Percentiles rank a stretch among this genome's conserved stretches.
Evolutionary conservation across 2,329 filamentous ascomycete genomes (phyloP).

Genomic region (Harringtonia aguacate): DNA sequence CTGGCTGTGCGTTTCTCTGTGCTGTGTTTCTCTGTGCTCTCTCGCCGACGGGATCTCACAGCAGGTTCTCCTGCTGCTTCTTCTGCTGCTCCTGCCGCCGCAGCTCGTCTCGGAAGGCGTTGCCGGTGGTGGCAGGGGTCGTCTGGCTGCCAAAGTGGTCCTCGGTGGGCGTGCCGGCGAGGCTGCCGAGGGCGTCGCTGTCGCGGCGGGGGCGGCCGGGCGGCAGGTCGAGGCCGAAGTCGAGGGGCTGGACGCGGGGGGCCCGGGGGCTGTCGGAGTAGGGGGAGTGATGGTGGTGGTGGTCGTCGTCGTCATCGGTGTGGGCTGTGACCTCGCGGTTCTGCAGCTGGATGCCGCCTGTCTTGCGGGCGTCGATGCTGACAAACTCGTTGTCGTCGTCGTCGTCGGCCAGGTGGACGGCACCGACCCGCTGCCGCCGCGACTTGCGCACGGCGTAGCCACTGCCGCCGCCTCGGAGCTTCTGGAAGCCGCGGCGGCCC

Average conservation of each 20-base stretch:
- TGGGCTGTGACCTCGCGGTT: too few species aligned
- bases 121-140: conserved; percentile 16
- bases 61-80: too few species aligned
- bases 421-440: conserved; percentile 22
- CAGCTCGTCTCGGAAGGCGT: conserved; percentile 40
- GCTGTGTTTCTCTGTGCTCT: too few species aligned
- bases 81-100: conserved; percentile 27
- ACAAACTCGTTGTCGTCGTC: conserved; percentile 24
- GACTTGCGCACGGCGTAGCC: conserved; percentile 31
- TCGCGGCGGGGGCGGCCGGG: conserved; percentile 24
- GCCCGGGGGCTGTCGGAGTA: too few species aligned
- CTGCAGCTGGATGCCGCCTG: conserved; percentile 13
- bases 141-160: conserved; percentile 26
- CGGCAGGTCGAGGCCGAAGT: conserved; percentile 15
- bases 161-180: conserved; percentile 35
- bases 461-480: conserved; percentile 14
- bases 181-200: conserved; percentile 37
- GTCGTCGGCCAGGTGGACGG: conserved; percentile 21
- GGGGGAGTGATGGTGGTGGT: too few species aligned
- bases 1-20: too few species aligned
- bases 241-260: conserved; percentile 6
- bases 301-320: conserved; percentile 15
- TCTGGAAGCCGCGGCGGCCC: conserved; percentile 18
- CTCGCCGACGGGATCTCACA: too few species aligned
- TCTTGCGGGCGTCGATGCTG: conserved; percentile 15